phyloP scores from a whole-genome alignment of 768 basidiomycete genomes.

The Leccinum fibrillosum region DNA sequence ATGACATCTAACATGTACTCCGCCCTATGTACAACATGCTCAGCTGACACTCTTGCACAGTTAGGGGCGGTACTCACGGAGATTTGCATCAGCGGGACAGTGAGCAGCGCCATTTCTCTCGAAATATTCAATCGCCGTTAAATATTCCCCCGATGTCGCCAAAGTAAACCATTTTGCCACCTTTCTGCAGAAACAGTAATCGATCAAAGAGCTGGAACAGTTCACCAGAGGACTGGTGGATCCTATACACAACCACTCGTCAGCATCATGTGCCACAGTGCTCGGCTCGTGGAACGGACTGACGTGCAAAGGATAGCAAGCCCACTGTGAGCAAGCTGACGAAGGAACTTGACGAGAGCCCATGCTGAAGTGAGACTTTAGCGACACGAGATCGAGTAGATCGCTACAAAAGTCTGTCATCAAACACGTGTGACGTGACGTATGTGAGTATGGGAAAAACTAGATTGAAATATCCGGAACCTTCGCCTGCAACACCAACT shows the following conservation, averaged over 20 bases:
- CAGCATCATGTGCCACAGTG: not conserved
- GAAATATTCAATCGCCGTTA: constrained; percentile 23
- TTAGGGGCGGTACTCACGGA: constrained; percentile 14
- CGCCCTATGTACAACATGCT: constrained; percentile 27
- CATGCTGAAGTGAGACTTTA: constrained; percentile 35
- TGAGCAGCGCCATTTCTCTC: constrained; percentile 19
- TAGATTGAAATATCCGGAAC: not conserved
- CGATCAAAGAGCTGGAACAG: constrained; percentile 53
- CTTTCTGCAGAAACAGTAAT: constrained; percentile 45
- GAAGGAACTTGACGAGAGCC: constrained; percentile 46
- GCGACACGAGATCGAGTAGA: not conserved
- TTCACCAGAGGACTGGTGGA: constrained; percentile 42
- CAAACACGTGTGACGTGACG: not conserved
- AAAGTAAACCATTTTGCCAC: constrained; percentile 70
- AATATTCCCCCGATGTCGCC: constrained; percentile 40
- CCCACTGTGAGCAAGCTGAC: constrained; percentile 51
- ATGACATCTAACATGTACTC: constrained; percentile 52
- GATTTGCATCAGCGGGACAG: constrained; percentile 21
- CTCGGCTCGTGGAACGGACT: constrained; percentile 17
- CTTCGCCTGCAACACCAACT: not conserved
- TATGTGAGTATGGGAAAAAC: not conserved
- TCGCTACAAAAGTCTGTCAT: not conserved
- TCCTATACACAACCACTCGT: constrained; percentile 1
- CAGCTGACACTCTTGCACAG: not conserved
- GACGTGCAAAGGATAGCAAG: constrained; percentile 56